phyloP scores from a whole-genome alignment of 2,329 filamentous ascomycete species.

The Beauveria caledonica region DNA sequence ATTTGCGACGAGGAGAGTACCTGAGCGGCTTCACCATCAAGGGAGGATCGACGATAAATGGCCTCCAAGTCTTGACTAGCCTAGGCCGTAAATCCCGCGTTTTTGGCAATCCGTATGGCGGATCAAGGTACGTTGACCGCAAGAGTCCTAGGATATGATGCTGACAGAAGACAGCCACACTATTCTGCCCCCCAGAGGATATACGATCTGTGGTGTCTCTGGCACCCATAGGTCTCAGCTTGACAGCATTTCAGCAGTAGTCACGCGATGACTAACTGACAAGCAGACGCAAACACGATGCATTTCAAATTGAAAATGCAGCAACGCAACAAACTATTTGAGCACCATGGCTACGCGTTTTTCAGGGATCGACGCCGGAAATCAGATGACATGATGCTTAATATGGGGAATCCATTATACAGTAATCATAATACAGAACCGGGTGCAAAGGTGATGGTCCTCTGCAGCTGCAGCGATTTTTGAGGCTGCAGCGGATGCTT shows the following conservation, averaged over 20 bases:
- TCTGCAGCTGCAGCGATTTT: not conserved
- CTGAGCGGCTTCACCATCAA: conserved; percentile 80
- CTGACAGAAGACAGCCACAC: conserved; percentile 53
- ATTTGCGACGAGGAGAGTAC: conserved; percentile 77
- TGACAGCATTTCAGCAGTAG: conserved; percentile 77
- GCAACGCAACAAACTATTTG: not conserved
- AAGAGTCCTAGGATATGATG: not conserved
- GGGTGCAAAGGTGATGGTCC: not conserved
- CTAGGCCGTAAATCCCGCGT: conserved; percentile 76
- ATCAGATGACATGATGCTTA: not conserved
- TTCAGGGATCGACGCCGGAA: not conserved
- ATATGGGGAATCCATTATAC: not conserved
- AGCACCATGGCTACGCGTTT: not conserved
- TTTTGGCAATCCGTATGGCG: conserved; percentile 74
- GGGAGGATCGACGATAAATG: conserved; percentile 77
- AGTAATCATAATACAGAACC: not conserved
- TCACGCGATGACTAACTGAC: conserved; percentile 24
- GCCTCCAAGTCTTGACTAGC: conserved; percentile 82
- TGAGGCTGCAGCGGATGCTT: not conserved
- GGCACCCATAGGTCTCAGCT: conserved; percentile 76
- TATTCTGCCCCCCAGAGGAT: conserved; percentile 81
- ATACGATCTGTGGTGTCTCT: conserved; percentile 78
- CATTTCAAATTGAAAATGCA: not conserved
- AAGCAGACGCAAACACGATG: not conserved
- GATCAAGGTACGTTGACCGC: conserved; percentile 61